Base-by-base conservation (phyloP, 495 filamentous ascomycete species). In the Rusavskia elegans region DNA sequence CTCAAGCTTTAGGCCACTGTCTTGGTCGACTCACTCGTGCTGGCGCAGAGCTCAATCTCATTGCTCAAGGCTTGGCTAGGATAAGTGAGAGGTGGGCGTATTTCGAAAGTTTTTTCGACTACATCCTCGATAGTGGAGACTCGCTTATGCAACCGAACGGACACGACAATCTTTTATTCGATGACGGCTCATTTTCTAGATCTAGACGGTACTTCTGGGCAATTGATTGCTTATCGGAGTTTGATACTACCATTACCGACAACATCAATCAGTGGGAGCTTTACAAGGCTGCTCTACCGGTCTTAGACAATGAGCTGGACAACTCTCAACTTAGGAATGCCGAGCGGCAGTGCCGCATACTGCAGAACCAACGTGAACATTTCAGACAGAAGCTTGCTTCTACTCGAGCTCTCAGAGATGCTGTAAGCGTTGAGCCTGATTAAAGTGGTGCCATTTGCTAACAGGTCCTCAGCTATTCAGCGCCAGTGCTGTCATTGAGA, bases 161-260 rank as follows among this genome's bases (percentile, higher is more conserved):
- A 32, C 61, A 65, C 48, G 63, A 63, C 21, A 65, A 56, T 36
- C 57, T 65, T 2, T 50, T 63, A 11, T 61, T 59, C 30, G 63
- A 65, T 41, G 61, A 65, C 49, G 59, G 57, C 14, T 49, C 55
- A 4, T 62, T 63, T 50, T 63, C 59, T 6, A 60, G 63, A 46
- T 63, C 61, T 5, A 58, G 58, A 40, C 59, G 56, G 11, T 65
- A 57, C 49, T 65, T 65, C 52, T 65, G 63, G 63, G 61, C 59
- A 2, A 62, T 65, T 49, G 58, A 62, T 25, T 61, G 56, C 45
- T 52, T 65, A 17, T 51, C 40, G 13, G 59, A 63, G 39, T 61
- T 63, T 27, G 59, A 60, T 13, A 55, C 23, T 29, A 52, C 39
- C 41, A 62, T 63, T 25, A 49, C 55, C 10, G 62, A 64, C 35